Conservation (phyloP, 306 rosid species). For the Citrullus amarus region DNA sequence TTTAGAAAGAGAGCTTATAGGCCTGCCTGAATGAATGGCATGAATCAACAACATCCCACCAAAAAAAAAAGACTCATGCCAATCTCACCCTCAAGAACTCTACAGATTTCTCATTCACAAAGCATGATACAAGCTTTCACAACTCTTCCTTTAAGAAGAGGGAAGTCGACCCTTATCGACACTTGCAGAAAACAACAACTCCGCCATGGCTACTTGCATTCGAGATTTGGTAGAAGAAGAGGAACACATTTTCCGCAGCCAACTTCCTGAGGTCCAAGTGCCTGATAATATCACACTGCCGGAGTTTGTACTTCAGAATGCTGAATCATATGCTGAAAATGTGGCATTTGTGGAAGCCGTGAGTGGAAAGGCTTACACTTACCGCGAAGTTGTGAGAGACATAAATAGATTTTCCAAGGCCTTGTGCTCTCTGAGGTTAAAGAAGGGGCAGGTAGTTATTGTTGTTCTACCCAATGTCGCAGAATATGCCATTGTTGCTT, state of each 20-base stretch:
- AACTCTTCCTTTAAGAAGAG: constrained; percentile 4
- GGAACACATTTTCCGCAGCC: constrained; percentile 53
- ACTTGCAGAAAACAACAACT: not conserved
- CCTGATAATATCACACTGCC: constrained; percentile 69
- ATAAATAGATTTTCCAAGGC: constrained; percentile 63
- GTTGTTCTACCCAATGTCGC: constrained; percentile 80
- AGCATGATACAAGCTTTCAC: constrained; percentile 9
- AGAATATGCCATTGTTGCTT: constrained; percentile 62
- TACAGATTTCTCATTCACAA: constrained; percentile 3
- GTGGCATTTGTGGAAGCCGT: constrained; percentile 84
- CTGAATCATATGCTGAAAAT: constrained; percentile 45
- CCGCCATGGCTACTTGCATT: constrained; percentile 27
- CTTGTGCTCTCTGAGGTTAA: constrained; percentile 56
- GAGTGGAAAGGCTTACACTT: constrained; percentile 51
- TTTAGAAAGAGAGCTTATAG: not conserved
- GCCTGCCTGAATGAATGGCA: not conserved
- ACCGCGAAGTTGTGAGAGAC: constrained; percentile 46
- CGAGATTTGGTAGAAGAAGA: constrained; percentile 19
- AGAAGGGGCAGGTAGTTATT: constrained; percentile 62
- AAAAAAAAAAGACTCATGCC: constrained; percentile 1
- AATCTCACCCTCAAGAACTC: not conserved
- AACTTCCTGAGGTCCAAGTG: constrained; percentile 31
- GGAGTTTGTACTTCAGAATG: constrained; percentile 58
- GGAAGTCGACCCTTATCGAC: not conserved
- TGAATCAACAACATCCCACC: constrained; percentile 14